Evolutionary conservation across 1,284 basidiomycete species (phyloP), one percentile per base, ranked within the genome.

Genomic region (Melampsora medusae): DNA sequence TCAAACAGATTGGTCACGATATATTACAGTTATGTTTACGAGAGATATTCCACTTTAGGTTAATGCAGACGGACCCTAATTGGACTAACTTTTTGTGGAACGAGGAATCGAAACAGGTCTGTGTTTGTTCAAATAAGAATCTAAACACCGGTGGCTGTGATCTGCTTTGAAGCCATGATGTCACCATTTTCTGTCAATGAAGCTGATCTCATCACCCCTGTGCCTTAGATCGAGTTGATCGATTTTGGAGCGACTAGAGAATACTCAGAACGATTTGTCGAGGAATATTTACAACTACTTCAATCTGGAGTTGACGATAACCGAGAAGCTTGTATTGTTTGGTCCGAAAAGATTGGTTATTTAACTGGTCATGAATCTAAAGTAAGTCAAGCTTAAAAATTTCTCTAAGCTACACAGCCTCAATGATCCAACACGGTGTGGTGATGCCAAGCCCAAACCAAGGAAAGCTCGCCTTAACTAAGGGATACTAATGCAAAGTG

Each of bases 21-120:
- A 88, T 97, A 69, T 86, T 98, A 67, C 90, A 92, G 68, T 87
- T 99, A 2, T 97, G 93, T 81, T 85, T 99, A 56, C 89, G 88
- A 76, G 96, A 99, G 82, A 87, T 98, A 16, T 97, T 98, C 84
- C 86, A 90, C 77, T 97, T 95, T 85, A 86, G 92, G 31, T 85
- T 91, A 64, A 98, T 99, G 97, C 97, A 99, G 84, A 99, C 96
- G 0, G 96, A 99, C 83, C 96, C 97, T 1, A 99, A 99, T 82
- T 98, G 92, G 92, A 92, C 92, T 28, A 99, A 98, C 83, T 99
- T 99, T 85, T 85, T 99, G 35, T 98, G 91, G 89, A 91, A 95
- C 83, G 81, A 42, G 10, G 38, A 86, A 4, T 77, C 83, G 4
- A 88, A 89, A 1, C 85, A 86, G 64, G 38, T 62, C 59, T 6